Percentiles rank a stretch among this genome's conserved stretches.
Evolutionary conservation across 495 filamentous ascomycete genomes (phyloP).

Genomic region (Hypomontagnella monticulosa): DNA sequence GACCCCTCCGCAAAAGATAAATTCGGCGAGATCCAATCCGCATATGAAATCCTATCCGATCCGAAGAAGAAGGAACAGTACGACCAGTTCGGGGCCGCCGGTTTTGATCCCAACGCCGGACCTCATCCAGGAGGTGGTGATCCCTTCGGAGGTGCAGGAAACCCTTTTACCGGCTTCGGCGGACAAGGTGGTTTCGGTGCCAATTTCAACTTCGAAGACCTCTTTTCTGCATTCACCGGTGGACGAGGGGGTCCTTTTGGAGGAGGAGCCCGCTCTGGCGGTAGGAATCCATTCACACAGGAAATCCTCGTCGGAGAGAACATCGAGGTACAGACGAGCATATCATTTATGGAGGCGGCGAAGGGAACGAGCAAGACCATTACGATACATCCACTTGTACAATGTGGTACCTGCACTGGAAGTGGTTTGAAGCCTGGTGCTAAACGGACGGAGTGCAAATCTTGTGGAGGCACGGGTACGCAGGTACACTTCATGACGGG

Average conservation of each 20-base stretch:
- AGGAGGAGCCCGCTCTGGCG: slow-evolving; percentile 58
- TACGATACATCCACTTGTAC: slow-evolving; percentile 74
- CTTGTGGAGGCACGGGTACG: slow-evolving; percentile 86
- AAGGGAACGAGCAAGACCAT: slow-evolving; percentile 86
- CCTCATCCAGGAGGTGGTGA: slow-evolving; percentile 74
- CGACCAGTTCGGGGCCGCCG: slow-evolving; percentile 87
- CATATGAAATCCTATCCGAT: slow-evolving; percentile 93
- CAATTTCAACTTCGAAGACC: slow-evolving; percentile 93
- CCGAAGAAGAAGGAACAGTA: slow-evolving; percentile 90
- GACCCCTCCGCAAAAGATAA: slow-evolving; percentile 90
- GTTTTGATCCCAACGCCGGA: slow-evolving; percentile 81
- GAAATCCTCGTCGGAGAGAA: slow-evolving; percentile 86
- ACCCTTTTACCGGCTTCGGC: slow-evolving; percentile 71
- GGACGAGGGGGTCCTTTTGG: slow-evolving; percentile 67
- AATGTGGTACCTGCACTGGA: slow-evolving; percentile 83
- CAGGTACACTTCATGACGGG: slow-evolving; percentile 88
- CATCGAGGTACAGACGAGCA: slow-evolving; percentile 90
- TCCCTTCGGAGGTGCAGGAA: slow-evolving; percentile 63
- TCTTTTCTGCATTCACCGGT: slow-evolving; percentile 87
- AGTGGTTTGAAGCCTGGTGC: slow-evolving; percentile 85
- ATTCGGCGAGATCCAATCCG: slow-evolving; percentile 88
- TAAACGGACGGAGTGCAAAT: slow-evolving; percentile 74
- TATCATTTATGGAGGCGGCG: slow-evolving; percentile 96
- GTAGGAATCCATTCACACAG: slow-evolving; percentile 71
- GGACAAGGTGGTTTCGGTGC: slow-evolving; percentile 71